Base-by-base conservation (phyloP, 2,329 filamentous ascomycete genomes). In the Ophiostoma himal-ulmi region DNA sequence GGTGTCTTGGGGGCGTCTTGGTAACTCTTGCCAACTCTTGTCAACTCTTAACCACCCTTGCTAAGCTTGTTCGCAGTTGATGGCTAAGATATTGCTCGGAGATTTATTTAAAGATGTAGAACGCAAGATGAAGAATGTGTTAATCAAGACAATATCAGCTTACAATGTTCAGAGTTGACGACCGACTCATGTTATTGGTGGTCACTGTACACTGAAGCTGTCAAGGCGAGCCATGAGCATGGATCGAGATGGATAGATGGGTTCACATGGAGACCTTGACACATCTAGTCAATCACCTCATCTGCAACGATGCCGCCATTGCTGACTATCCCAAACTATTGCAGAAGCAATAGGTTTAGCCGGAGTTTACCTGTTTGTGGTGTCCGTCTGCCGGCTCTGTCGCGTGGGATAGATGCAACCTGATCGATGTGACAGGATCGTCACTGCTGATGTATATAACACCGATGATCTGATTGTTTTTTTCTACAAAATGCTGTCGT, bases 241-340 rank as follows among this genome's bases (percentile, higher is more conserved):
- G 52, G 5, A 26, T 30, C 22, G 8, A 26, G 52, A 57, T 48
- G 17, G 17, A 20, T 3, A 20, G 14, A 48, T 48, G 44, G 44
- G 44, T 30, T 26, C 8, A 57, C 52, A 57, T 57, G 52, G 52
- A 57, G 52, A 57, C 52, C 17, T 48, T 48, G 44, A 48, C 44
- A 48, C 44, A n/a, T 26, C 52, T 64, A 64, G 57, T 64, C 30
- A 36, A 36, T 64, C 57, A 64, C 57, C 57, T 64, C 57, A 64
- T 64, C 57, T 36, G 57, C 30, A 64, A 20, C 6, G 30, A 64
- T 36, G 57, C 30, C 57, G 57, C 57, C 57, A 64, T 64, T 41
- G 20, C 44, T 20, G 20, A 48, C 7, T 6, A 48, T 8, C 17
- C 17, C 44, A n/a, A 20, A 44, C 44, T 20, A n/a, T n/a, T 7